These are phyloP conservation scores for Lactarius indigo DNA, from an alignment of 768 basidiomycete species.

Conservation along the genomic window DNA sequence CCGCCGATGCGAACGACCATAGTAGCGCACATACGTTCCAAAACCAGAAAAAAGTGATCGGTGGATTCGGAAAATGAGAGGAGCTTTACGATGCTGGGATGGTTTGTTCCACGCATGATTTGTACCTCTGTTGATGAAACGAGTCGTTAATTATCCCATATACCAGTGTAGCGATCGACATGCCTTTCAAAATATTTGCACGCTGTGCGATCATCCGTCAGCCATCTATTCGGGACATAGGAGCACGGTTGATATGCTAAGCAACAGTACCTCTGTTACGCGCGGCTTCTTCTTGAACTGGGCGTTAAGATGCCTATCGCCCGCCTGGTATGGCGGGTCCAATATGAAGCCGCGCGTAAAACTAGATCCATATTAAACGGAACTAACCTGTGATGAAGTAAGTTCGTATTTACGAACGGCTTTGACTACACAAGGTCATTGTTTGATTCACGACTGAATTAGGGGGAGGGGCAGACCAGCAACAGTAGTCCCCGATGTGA, in stretches of 20 bases:
- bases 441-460: conserved; percentile 23
- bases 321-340: conserved; percentile 52
- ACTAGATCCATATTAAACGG: conserved; percentile 25
- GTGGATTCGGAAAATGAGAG: conserved; percentile 87
- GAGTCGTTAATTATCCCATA: neutral
- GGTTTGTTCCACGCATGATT: conserved; percentile 94
- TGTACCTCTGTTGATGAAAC: conserved; percentile 73
- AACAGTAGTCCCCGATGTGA: conserved; percentile 68
- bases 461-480: conserved; percentile 56
- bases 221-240: conserved; percentile 21
- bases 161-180: conserved; percentile 15
- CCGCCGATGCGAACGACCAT: neutral
- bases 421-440: conserved; percentile 56
- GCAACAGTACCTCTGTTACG: conserved; percentile 86
- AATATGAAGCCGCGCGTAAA: conserved; percentile 29
- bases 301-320: conserved; percentile 89
- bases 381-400: conserved; percentile 84
- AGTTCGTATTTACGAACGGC: conserved; percentile 93
- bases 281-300: conserved; percentile 97
- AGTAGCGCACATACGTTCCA: conserved; percentile 64
- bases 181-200: conserved; percentile 94
- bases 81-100: conserved; percentile 91
- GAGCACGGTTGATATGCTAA: conserved; percentile 22
- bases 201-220: conserved; percentile 55
- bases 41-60: conserved; percentile 91